phyloP scores from a whole-genome alignment of 2,329 filamentous ascomycete species.

The Reticulascus tulasneorum region DNA sequence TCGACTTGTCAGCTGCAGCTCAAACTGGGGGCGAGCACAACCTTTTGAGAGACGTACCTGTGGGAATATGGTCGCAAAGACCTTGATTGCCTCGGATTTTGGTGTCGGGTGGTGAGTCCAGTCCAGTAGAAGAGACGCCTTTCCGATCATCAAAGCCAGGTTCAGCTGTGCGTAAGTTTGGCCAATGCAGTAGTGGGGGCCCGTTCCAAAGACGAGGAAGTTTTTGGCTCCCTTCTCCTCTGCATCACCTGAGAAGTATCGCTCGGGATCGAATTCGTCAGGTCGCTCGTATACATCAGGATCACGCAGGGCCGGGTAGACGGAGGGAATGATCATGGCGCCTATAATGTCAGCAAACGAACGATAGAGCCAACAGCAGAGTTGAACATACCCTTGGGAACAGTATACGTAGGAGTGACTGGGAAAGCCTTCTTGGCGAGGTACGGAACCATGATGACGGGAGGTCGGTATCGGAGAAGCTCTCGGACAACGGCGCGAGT shows the following conservation, averaged over 20 bases:
- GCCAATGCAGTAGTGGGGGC: slow-evolving; percentile 93
- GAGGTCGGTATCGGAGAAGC: slow-evolving; percentile 87
- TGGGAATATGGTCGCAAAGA: slow-evolving; percentile 97
- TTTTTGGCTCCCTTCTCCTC: slow-evolving; percentile 87
- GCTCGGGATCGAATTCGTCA: slow-evolving; percentile 83
- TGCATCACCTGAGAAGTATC: slow-evolving; percentile 86
- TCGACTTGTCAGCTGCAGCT: slow-evolving; percentile 14
- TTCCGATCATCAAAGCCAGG: slow-evolving; percentile 84
- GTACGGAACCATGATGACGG: slow-evolving; percentile 96
- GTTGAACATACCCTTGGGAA: slow-evolving; percentile 66
- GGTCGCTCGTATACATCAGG: slow-evolving; percentile 88
- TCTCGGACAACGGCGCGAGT: slow-evolving; percentile 90
- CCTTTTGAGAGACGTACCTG: slow-evolving; percentile 57
- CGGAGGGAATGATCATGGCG: slow-evolving; percentile 90
- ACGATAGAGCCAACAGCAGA: background rate
- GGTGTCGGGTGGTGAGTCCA: slow-evolving; percentile 88
- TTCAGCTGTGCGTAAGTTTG: slow-evolving; percentile 90
- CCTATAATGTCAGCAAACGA: slow-evolving; percentile 36
- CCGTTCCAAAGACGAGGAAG: slow-evolving; percentile 92
- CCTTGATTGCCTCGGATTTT: slow-evolving; percentile 88
- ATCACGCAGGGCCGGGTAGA: slow-evolving; percentile 87
- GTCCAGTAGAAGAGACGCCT: slow-evolving; percentile 80
- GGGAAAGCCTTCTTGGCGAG: slow-evolving; percentile 93
- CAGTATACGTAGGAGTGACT: slow-evolving; percentile 81
- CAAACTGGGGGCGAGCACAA: background rate